These are phyloP conservation scores for Ceratocystis albifundus DNA, from an alignment of 2,329 filamentous ascomycete species.

Conservation along the genomic window DNA sequence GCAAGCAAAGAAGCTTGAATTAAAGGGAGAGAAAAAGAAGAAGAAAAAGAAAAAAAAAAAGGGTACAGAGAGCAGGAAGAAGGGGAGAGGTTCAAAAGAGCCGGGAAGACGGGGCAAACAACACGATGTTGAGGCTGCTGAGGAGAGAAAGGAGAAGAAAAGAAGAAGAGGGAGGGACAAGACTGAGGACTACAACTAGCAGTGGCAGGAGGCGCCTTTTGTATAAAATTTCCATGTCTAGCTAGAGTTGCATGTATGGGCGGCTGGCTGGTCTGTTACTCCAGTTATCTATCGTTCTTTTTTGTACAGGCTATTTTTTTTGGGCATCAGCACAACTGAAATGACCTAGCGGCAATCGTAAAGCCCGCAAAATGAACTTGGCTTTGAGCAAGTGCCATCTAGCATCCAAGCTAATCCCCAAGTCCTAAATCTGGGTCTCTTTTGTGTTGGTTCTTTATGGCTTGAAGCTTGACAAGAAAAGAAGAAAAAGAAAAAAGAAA, in stretches of 20 bases:
- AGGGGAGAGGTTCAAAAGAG: constrained; percentile 11
- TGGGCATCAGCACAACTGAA: not conserved
- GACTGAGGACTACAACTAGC: not conserved
- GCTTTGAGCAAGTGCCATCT: constrained; percentile 11
- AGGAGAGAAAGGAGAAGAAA: not conserved
- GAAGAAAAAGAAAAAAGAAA: not conserved
- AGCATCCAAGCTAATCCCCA: not conserved
- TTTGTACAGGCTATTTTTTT: constrained; percentile 2
- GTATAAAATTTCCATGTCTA: constrained; percentile 12
- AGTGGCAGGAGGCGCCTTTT: constrained; percentile 3
- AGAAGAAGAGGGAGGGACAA: not conserved
- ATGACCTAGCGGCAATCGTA: constrained; percentile 10
- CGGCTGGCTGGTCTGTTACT: not conserved
- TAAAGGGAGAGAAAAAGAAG: constrained; percentile 24
- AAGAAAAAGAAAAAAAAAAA: too few relatives aligned
- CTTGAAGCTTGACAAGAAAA: not conserved
- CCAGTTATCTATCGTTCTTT: constrained; percentile 7
- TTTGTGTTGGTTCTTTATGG: not conserved
- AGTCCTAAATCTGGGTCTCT: constrained; percentile 9
- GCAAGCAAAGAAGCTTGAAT: not conserved
- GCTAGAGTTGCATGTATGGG: not conserved
- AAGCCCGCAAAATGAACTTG: constrained; percentile 10
- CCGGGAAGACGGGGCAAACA: not conserved
- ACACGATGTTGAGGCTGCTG: constrained; percentile 8
- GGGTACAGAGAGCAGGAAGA: constrained; percentile 33